Base-by-base conservation (phyloP, 2,329 filamentous ascomycete genomes). In the Hypomyces rosellus region DNA sequence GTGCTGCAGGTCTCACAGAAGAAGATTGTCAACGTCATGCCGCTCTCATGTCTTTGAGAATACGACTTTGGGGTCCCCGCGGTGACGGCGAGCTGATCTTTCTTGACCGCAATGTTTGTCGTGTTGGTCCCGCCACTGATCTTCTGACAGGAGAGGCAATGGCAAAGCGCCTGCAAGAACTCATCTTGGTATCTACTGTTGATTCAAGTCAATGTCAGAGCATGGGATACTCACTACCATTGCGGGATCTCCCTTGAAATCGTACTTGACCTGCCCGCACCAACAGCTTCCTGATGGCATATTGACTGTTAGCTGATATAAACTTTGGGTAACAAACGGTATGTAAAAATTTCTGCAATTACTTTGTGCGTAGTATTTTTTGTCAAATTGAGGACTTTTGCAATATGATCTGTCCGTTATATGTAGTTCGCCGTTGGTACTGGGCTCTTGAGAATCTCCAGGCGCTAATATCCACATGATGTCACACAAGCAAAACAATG, bases 231-330 rank as follows among this genome's bases (percentile, higher is more conserved):
- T 12, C 43, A 51, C 49, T 34, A 47, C 45, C 2, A n/a, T 12
- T 13, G 13, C 22, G 14, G 49, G 15, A 9, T 44, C 49, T 11
- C 45, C 44, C 1, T 14, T 18, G 16, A 46, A 51, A 15, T 51
- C 49, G 9, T 51, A 51, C 22, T 51, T 47, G 22, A 51, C 6
- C 4, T 47, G 42, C 1, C 49, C 49, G 14, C 49, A 51, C 49
- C 49, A 51, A 20, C 49, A 51, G 14, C 49, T 47, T 16, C 49
- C 49, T 22, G 49, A 30, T 8, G 45, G 16, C 49, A 51, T 51
- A 14, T n/a, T 47, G 49, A 18, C 4, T 49, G 3, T 6, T 25
- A 30, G 25, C 8, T 8, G 25, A 11, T 30, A 30, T 30, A 30
- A 6, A 30, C 6, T 30, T 30, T 11, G 9, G 25, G 25, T 30